phyloP scores from a whole-genome alignment of 2,329 filamentous ascomycete species.

The Monilinia polystroma region DNA sequence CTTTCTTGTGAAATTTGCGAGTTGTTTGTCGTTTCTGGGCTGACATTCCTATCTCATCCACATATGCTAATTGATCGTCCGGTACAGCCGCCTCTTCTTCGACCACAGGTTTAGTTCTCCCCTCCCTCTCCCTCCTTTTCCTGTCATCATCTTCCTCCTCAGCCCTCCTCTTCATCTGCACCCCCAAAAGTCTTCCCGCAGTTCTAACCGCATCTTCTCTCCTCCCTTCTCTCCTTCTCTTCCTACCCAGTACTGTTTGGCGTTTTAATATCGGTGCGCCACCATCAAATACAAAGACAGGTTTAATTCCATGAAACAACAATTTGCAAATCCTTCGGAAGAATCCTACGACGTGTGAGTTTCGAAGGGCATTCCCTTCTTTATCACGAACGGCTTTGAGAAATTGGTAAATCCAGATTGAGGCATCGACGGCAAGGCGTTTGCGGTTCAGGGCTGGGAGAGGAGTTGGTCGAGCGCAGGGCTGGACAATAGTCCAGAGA shows the following conservation, averaged over 20 bases:
- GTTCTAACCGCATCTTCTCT: slow-evolving; percentile 91
- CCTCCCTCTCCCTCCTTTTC: slow-evolving; percentile 46
- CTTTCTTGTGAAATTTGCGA: slow-evolving; percentile 83
- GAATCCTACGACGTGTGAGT: slow-evolving; percentile 95
- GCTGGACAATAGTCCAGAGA: slow-evolving; percentile 94
- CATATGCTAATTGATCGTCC: slow-evolving; percentile 74
- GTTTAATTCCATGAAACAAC: slow-evolving; percentile 92
- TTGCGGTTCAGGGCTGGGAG: slow-evolving; percentile 95
- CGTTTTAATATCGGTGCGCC: slow-evolving; percentile 88
- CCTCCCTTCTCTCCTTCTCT: slow-evolving; percentile 78
- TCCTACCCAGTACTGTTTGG: slow-evolving; percentile 79
- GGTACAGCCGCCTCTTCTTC: slow-evolving; percentile 66
- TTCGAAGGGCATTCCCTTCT: slow-evolving; percentile 93
- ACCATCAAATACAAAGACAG: slow-evolving; percentile 97
- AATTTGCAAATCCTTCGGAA: slow-evolving; percentile 98
- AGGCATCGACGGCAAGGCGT: slow-evolving; percentile 93
- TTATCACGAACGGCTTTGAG: slow-evolving; percentile 98
- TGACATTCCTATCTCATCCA: slow-evolving; percentile 82
- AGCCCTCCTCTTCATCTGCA: slow-evolving; percentile 88
- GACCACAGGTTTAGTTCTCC: slow-evolving; percentile 41
- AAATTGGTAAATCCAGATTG: slow-evolving; percentile 99
- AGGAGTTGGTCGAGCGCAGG: slow-evolving; percentile 92
- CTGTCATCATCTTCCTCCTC: slow-evolving; percentile 78
- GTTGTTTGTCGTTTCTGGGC: slow-evolving; percentile 70
- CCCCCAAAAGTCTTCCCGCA: slow-evolving; percentile 83